Evolutionary conservation across 768 basidiomycete genomes (phyloP).

Genomic region (Podaxis mareebaensis): DNA sequence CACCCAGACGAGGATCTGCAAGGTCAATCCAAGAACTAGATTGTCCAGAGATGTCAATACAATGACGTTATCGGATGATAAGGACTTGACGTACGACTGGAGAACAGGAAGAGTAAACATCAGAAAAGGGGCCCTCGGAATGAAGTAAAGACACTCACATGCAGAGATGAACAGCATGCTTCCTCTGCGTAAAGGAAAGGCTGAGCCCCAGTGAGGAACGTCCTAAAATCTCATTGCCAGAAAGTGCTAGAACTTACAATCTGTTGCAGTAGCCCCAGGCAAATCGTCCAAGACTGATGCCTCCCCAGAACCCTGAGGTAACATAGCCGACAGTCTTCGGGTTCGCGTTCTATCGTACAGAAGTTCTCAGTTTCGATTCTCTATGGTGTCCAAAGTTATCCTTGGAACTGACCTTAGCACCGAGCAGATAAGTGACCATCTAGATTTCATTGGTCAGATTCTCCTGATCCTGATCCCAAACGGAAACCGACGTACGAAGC

Average conservation of each 20-base stretch:
- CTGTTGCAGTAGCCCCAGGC: slow-evolving; percentile 48
- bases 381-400: background rate
- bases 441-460: slow-evolving; percentile 19
- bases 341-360: slow-evolving; percentile 38
- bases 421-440: slow-evolving; percentile 57
- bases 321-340: slow-evolving; percentile 56
- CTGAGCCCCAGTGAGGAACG: slow-evolving; percentile 26
- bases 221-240: background rate
- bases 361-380: slow-evolving; percentile 6
- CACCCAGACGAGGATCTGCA: slow-evolving; percentile 54
- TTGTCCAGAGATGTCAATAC: background rate
- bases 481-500: slow-evolving; percentile 41
- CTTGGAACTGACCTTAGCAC: slow-evolving; percentile 36
- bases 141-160: slow-evolving; percentile 32
- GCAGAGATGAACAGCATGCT: slow-evolving; percentile 42
- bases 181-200: slow-evolving; percentile 43
- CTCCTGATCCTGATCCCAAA: background rate
- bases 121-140: background rate
- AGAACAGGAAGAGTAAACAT: background rate
- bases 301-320: slow-evolving; percentile 59
- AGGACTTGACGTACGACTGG: slow-evolving; percentile 7
- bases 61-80: background rate
- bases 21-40: slow-evolving; percentile 39
- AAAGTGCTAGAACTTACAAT: slow-evolving; percentile 29
- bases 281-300: slow-evolving; percentile 50